Evolutionary conservation across 306 rosid species (phyloP).

Genomic region (Gastrolobium villosum): DNA sequence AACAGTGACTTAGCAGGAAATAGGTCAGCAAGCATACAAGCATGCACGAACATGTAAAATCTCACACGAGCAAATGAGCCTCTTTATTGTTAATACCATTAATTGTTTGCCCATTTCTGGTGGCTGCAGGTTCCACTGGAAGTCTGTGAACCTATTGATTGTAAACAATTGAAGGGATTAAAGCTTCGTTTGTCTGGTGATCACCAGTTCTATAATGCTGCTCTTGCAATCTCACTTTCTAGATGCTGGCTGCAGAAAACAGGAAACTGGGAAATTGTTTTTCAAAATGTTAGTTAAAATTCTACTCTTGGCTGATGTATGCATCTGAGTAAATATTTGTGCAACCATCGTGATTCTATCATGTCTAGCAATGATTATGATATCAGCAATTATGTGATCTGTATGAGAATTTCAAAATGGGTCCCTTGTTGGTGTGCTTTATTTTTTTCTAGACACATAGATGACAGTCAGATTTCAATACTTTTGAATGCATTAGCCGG

Average conservation of each 20-base stretch:
- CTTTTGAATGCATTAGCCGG: not conserved
- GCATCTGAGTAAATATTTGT: constrained; percentile 24
- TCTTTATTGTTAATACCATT: constrained; percentile 33
- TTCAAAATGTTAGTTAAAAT: constrained; percentile 60
- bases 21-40: constrained; percentile 13
- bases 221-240: constrained; percentile 83
- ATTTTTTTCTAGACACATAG: constrained; percentile 53
- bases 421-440: constrained; percentile 56
- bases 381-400: constrained; percentile 26
- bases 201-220: constrained; percentile 77
- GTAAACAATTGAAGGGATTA: constrained; percentile 60
- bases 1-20: constrained; percentile 17
- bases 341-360: constrained; percentile 21
- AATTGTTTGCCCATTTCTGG: constrained; percentile 44
- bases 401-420: constrained; percentile 12
- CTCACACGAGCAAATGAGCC: constrained; percentile 7
- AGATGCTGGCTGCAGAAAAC: constrained; percentile 88
- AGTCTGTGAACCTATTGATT: constrained; percentile 63
- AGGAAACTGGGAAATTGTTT: constrained; percentile 69
- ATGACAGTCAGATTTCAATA: constrained; percentile 21
- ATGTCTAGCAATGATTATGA: constrained; percentile 22
- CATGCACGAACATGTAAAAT: constrained; percentile 3
- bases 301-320: constrained; percentile 33
- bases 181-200: constrained; percentile 77
- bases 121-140: constrained; percentile 69